Conservation (phyloP, 495 filamentous ascomycete genomes). For the Hyaloscypha hepaticicola region DNA sequence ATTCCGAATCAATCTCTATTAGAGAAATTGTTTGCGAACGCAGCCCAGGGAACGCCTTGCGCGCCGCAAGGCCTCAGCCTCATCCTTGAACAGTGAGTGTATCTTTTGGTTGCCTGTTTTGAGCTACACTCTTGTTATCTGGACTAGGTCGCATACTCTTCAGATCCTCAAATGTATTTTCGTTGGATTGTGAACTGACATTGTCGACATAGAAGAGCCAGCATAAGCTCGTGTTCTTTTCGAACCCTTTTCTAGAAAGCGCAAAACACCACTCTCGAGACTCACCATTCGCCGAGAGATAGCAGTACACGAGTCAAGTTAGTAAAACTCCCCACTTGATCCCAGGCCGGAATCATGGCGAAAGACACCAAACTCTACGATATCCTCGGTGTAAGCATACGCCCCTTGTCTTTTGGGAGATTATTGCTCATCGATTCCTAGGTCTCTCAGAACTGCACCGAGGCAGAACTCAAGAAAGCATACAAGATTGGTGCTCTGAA, state of each 20-base stretch:
- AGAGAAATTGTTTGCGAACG: neutral
- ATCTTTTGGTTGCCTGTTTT: neutral
- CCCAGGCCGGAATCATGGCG: slow-evolving; percentile 64
- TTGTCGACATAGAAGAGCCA: neutral
- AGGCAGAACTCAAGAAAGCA: slow-evolving; percentile 81
- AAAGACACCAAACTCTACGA: slow-evolving; percentile 91
- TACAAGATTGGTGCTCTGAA: slow-evolving; percentile 90
- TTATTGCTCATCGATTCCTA: slow-evolving; percentile 39
- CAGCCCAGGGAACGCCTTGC: neutral
- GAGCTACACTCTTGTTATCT: neutral
- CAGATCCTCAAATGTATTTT: neutral
- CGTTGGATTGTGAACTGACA: neutral
- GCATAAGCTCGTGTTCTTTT: neutral
- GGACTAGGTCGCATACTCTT: neutral
- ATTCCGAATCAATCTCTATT: neutral
- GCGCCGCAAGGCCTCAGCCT: slow-evolving; percentile 15
- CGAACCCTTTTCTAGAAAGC: neutral
- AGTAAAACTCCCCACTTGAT: slow-evolving; percentile 20
- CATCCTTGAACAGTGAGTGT: slow-evolving; percentile 4
- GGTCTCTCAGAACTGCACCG: slow-evolving; percentile 70
- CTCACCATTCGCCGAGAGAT: neutral
- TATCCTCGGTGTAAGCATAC: slow-evolving; percentile 69
- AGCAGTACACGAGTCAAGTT: neutral
- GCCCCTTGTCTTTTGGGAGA: neutral
- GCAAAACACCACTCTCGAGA: neutral